These are phyloP conservation scores for Vanrija sp. DNA, from an alignment of 1,284 basidiomycete genomes.

Conservation along the genomic window DNA sequence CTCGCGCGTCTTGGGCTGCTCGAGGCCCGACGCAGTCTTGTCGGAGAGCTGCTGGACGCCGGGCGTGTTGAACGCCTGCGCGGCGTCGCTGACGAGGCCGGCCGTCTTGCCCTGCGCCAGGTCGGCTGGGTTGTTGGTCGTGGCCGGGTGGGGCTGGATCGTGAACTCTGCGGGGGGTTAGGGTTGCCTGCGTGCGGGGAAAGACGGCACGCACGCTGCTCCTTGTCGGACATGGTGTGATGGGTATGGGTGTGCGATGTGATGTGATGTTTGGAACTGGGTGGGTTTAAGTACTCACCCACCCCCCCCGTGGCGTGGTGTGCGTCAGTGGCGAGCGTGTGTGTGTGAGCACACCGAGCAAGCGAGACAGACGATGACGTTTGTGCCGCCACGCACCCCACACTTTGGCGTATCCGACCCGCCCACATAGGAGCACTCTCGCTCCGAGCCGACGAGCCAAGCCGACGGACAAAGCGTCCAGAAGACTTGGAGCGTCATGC, in stretches of 20 bases:
- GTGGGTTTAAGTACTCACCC: background rate
- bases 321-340: no score
- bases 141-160: conserved; percentile 51
- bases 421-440: no score
- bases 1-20: conserved; percentile 48
- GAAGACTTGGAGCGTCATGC: no score
- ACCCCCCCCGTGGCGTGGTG: no score
- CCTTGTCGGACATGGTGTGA: conserved; percentile 16
- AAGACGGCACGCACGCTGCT: conserved; percentile 25
- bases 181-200: background rate
- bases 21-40: conserved; percentile 40
- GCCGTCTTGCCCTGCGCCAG: conserved; percentile 29
- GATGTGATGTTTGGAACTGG: background rate
- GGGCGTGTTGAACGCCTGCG: conserved; percentile 41
- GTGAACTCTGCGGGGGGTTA: conserved; percentile 35
- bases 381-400: no score
- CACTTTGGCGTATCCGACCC: no score
- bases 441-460: no score
- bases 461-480: no score
- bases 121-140: conserved; percentile 49
- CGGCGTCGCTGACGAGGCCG: conserved; percentile 23
- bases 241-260: background rate
- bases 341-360: no score
- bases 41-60: conserved; percentile 38
- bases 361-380: no score